Evolutionary conservation across 2,329 filamentous ascomycete species (phyloP).

Genomic region (Magnaporthales sp.): DNA sequence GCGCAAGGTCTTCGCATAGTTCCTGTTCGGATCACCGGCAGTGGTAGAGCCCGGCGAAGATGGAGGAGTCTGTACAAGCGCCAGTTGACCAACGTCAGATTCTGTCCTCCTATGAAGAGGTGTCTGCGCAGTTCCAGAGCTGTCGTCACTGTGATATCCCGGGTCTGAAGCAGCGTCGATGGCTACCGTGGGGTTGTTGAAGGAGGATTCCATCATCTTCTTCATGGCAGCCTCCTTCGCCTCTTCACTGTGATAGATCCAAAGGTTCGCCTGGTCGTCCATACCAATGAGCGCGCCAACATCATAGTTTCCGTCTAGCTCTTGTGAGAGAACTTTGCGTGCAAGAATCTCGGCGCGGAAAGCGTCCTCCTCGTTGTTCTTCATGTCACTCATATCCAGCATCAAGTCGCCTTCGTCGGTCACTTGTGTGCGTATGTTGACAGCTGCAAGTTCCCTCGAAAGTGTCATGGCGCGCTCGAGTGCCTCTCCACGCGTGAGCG

Average conservation of each 20-base stretch:
- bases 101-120: slow-evolving; percentile 54
- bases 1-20: slow-evolving; percentile 93
- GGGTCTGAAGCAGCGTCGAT: slow-evolving; percentile 87
- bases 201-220: slow-evolving; percentile 44
- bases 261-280: slow-evolving; percentile 93
- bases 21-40: slow-evolving; percentile 63
- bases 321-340: slow-evolving; percentile 83
- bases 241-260: slow-evolving; percentile 98
- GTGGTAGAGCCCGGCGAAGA: slow-evolving; percentile 57
- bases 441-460: slow-evolving; percentile 78
- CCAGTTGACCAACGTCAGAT: slow-evolving; percentile 49
- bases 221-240: slow-evolving; percentile 83
- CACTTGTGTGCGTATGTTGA: slow-evolving; percentile 89
- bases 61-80: slow-evolving; percentile 52
- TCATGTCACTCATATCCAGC: slow-evolving; percentile 97
- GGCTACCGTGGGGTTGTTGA: slow-evolving; percentile 42
- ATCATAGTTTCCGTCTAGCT: slow-evolving; percentile 90
- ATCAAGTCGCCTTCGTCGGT: slow-evolving; percentile 90
- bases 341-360: slow-evolving; percentile 89
- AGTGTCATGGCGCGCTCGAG: slow-evolving; percentile 75
- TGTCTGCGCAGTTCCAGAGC: slow-evolving; percentile 42
- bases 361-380: slow-evolving; percentile 86
- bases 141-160: slow-evolving; percentile 89
- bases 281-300: slow-evolving; percentile 92
- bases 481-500: slow-evolving; percentile 63